Evolutionary conservation across 305 asterid genomes (phyloP).

Genomic region (Fraxinus nigra): DNA sequence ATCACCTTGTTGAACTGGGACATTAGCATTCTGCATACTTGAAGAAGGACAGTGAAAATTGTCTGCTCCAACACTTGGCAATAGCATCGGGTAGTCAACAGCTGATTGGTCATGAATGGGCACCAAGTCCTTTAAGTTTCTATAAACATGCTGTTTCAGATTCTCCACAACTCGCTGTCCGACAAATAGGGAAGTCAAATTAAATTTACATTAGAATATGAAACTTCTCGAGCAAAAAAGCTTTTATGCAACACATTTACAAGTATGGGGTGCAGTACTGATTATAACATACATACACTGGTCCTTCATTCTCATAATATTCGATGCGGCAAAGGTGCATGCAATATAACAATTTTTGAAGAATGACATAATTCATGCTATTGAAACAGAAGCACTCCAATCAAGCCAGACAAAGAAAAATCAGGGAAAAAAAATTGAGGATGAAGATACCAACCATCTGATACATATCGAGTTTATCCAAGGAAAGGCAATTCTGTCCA

Average conservation of each 20-base stretch:
- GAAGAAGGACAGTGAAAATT: slow-evolving; percentile 29
- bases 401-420: slow-evolving; percentile 6
- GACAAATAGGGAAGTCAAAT: slow-evolving; percentile 17
- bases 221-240: neutral
- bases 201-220: slow-evolving; percentile 15
- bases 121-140: slow-evolving; percentile 40
- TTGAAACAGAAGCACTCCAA: neutral
- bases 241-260: neutral
- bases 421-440: neutral
- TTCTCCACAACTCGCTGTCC: slow-evolving; percentile 58
- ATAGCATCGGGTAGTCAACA: slow-evolving; percentile 35
- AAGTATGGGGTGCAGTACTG: neutral
- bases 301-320: neutral
- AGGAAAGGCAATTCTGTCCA: slow-evolving; percentile 44
- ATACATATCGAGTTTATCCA: slow-evolving; percentile 34
- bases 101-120: slow-evolving; percentile 37
- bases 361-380: neutral
- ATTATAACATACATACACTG: neutral
- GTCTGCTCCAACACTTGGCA: slow-evolving; percentile 34
- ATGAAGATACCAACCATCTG: slow-evolving; percentile 57
- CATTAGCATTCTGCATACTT: slow-evolving; percentile 33
- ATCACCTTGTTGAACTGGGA: slow-evolving; percentile 55
- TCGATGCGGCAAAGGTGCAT: neutral
- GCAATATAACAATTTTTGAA: neutral
- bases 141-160: slow-evolving; percentile 47